phyloP scores from a whole-genome alignment of 768 basidiomycete genomes.

The Xerocomellus chrysenteron region DNA sequence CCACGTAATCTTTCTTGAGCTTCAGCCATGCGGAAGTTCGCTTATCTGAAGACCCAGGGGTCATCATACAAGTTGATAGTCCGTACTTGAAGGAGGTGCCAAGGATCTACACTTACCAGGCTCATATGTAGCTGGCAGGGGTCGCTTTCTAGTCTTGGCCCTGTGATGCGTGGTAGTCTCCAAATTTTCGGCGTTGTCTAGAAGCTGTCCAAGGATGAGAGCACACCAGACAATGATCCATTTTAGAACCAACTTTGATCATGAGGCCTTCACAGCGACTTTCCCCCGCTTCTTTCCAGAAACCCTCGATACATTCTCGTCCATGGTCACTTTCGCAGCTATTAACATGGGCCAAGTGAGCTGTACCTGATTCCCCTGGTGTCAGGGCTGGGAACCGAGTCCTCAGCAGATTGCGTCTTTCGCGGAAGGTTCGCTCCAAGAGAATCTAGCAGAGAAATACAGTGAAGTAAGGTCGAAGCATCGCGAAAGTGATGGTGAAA shows the following conservation, averaged over 20 bases:
- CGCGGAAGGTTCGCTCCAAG: slow-evolving; percentile 65
- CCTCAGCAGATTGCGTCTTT: slow-evolving; percentile 65
- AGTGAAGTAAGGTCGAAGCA: neutral
- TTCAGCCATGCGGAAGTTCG: slow-evolving; percentile 87
- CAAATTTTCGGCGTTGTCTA: slow-evolving; percentile 52
- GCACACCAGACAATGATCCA: neutral
- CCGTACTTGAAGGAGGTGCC: neutral
- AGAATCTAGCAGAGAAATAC: slow-evolving; percentile 49
- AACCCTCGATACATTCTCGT: slow-evolving; percentile 61
- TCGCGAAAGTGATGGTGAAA: neutral
- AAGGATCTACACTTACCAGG: slow-evolving; percentile 42
- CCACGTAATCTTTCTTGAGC: slow-evolving; percentile 90
- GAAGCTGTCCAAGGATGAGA: slow-evolving; percentile 44
- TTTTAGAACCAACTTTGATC: slow-evolving; percentile 63
- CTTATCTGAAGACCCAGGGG: slow-evolving; percentile 51
- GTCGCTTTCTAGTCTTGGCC: slow-evolving; percentile 53
- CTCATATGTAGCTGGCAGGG: slow-evolving; percentile 84
- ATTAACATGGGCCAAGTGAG: slow-evolving; percentile 73
- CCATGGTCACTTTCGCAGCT: slow-evolving; percentile 66
- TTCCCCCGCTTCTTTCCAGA: slow-evolving; percentile 74
- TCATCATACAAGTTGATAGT: neutral
- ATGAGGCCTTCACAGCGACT: slow-evolving; percentile 90
- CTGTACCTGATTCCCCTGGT: slow-evolving; percentile 44
- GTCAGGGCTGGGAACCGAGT: slow-evolving; percentile 54
- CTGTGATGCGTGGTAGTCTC: slow-evolving; percentile 36